phyloP scores from a whole-genome alignment of 2,329 filamentous ascomycete species.

The Ceratocystis diversiconidia region DNA sequence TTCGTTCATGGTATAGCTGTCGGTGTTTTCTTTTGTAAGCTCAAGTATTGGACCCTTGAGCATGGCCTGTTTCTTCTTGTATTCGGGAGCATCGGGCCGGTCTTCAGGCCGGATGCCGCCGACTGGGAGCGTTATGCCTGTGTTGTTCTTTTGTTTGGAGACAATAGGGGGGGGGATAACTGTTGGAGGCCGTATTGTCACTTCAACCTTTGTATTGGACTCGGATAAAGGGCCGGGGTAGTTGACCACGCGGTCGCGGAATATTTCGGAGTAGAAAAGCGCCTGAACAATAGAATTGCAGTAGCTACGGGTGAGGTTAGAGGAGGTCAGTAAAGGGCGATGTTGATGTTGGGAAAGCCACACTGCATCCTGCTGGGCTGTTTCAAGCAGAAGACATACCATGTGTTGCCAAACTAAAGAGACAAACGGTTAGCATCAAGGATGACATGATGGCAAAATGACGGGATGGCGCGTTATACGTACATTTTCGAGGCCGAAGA shows the following conservation, averaged over 20 bases:
- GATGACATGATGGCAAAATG: constrained; percentile 14
- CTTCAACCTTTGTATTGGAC: constrained; percentile 49
- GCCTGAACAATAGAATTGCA: constrained; percentile 98
- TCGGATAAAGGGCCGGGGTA: constrained; percentile 65
- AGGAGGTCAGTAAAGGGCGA: not conserved
- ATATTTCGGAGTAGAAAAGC: constrained; percentile 86
- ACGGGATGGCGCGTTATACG: constrained; percentile 26
- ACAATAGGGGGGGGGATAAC: constrained; percentile 33
- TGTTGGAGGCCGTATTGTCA: constrained; percentile 44
- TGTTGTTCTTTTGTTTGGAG: constrained; percentile 21
- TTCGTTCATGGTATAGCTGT: constrained; percentile 81
- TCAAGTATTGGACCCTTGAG: constrained; percentile 75
- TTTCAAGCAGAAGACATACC: constrained; percentile 42
- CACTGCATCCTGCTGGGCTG: not conserved
- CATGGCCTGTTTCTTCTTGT: constrained; percentile 94
- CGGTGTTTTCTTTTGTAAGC: constrained; percentile 65
- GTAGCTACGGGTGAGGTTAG: constrained; percentile 45
- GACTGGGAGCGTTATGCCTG: not conserved
- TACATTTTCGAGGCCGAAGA: constrained; percentile 97
- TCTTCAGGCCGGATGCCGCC: constrained; percentile 62
- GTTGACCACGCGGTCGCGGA: constrained; percentile 85
- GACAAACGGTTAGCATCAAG: constrained; percentile 26
- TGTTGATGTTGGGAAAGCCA: not conserved
- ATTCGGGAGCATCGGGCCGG: constrained; percentile 86
- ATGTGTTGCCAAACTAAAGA: constrained; percentile 84